A percentile compares a stretch with the other conserved stretches of the same genome.
Conservation (phyloP, 306 rosid genomes). For the Quercus gilva region DNA sequence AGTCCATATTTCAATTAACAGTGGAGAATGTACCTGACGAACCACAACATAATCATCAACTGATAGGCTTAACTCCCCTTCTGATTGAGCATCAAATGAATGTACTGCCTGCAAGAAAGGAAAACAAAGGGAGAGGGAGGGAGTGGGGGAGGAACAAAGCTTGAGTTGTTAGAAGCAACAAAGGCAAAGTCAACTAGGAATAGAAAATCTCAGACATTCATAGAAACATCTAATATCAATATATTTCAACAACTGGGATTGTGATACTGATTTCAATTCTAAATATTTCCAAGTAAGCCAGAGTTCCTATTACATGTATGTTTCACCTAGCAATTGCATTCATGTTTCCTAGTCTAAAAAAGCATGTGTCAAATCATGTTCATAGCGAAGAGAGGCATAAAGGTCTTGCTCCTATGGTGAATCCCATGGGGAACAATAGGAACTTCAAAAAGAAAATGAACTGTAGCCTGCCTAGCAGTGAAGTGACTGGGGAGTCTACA, state of each 20-base stretch:
- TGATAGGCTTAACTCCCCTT: conserved; percentile 74
- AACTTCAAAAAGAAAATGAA: background rate
- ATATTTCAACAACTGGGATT: background rate
- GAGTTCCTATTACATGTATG: background rate
- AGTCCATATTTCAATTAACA: background rate
- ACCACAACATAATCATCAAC: conserved; percentile 75
- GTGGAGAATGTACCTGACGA: conserved; percentile 61
- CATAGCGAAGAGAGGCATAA: background rate
- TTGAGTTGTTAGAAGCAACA: background rate
- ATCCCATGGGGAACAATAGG: too few species aligned
- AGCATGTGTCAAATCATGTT: background rate
- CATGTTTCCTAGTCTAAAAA: too few species aligned
- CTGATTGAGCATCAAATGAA: conserved; percentile 89
- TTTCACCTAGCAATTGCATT: background rate
- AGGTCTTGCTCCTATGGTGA: background rate
- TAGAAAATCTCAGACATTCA: background rate
- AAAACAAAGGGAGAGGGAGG: background rate
- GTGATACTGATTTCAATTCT: background rate
- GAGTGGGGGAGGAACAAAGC: background rate
- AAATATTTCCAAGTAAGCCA: background rate
- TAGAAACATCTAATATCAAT: background rate
- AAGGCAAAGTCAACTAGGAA: background rate
- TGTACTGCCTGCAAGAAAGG: conserved; percentile 62
- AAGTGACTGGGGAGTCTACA: background rate
- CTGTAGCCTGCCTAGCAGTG: background rate